Percentiles rank a stretch among this genome's conserved stretches.
phyloP scores from a whole-genome alignment of 164 flowering plant species.

The Macadamia tetraphylla region DNA sequence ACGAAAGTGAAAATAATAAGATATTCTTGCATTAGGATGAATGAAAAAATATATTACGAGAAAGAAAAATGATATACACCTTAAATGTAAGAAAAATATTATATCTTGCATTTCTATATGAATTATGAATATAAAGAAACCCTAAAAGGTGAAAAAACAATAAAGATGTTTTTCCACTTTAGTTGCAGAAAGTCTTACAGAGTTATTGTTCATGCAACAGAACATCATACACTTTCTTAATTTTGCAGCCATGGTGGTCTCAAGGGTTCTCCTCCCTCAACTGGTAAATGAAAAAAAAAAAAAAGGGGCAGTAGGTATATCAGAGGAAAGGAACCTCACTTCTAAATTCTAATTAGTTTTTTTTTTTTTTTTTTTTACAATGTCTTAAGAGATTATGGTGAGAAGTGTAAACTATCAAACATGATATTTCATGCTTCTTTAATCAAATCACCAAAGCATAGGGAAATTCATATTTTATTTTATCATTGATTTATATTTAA shows the following conservation, averaged over 20 bases:
- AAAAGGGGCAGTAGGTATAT: background rate
- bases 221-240: constrained; percentile 32
- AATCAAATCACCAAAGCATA: too few species aligned
- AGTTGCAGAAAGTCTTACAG: constrained; percentile 20
- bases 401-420: background rate
- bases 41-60: too few species aligned
- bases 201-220: constrained; percentile 25
- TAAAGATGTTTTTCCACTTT: background rate
- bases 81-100: too few species aligned
- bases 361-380: background rate
- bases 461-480: too few species aligned
- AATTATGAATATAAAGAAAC: too few species aligned
- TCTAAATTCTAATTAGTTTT: background rate
- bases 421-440: background rate
- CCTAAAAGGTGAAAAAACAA: too few species aligned
- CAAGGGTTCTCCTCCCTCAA: constrained; percentile 3
- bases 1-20: too few species aligned
- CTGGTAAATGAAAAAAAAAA: constrained; percentile 2
- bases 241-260: constrained; percentile 32
- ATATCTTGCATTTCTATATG: too few species aligned
- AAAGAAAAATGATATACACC: too few species aligned
- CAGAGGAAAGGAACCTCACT: background rate
- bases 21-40: too few species aligned
- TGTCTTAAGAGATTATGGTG: background rate
- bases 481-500: too few species aligned